phyloP scores from a whole-genome alignment of 768 basidiomycete species.

The Leucosporidium creatinivorum region DNA sequence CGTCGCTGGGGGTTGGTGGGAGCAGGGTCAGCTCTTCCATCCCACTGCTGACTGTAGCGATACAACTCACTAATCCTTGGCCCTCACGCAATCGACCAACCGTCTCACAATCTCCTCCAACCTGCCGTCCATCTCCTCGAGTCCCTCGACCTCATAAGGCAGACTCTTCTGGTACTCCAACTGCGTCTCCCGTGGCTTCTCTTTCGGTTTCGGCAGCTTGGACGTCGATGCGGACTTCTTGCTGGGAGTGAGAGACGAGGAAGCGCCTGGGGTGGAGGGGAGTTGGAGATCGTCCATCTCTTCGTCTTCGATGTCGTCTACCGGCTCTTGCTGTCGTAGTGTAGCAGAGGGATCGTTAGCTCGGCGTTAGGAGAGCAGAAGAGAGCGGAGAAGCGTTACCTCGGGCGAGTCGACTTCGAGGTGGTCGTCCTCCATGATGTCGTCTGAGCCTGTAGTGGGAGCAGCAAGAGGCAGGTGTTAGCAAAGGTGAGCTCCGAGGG shows the following conservation, averaged over 20 bases:
- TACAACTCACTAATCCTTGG: constrained; percentile 70
- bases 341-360: not conserved
- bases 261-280: constrained; percentile 22
- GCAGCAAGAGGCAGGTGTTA: no score
- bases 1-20: constrained; percentile 13
- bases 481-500: no score
- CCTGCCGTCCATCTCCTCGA: constrained; percentile 45
- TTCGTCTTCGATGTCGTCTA: constrained; percentile 35
- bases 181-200: constrained; percentile 27
- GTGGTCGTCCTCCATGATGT: constrained; percentile 34
- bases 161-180: constrained; percentile 37
- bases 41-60: no score
- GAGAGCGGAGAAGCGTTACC: not conserved
- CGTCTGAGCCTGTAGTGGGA: no score
- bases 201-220: constrained; percentile 15
- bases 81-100: constrained; percentile 64
- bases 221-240: constrained; percentile 1
- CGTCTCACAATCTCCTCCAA: constrained; percentile 45
- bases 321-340: constrained; percentile 17
- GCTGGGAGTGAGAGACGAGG: not conserved
- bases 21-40: constrained; percentile 51
- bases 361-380: not conserved
- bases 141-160: constrained; percentile 44
- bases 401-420: constrained; percentile 37
- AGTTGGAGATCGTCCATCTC: constrained; percentile 32